Evolutionary conservation across 2,329 filamentous ascomycete genomes (phyloP), one percentile per base, ranked within the genome.

Genomic region (Cordyceps farinosa): DNA sequence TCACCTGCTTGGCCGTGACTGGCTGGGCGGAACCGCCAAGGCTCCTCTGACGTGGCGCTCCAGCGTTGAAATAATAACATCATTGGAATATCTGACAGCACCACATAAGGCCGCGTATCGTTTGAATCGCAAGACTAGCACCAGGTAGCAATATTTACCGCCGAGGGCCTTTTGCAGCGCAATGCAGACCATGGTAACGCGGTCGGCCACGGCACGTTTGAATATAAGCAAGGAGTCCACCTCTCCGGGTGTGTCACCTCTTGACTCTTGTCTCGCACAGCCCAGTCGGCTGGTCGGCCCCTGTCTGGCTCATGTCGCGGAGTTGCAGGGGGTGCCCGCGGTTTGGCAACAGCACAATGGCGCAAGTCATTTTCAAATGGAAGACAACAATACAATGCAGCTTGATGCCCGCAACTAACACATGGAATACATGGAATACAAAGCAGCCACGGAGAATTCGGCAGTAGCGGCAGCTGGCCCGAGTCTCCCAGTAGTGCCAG

Each of bases 31-130:
- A 51, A 52, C 27, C 22, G 57, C 47, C 48, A 52, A 52, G 57
- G 34, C 56, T 42, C 3, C 36, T 60, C 47, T 60, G 57, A 60
- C 57, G 47, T 60, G 57, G 47, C 57, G 47, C 32, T 32, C 22
- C 45, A 42, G 32, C 27, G n/a, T 40, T n/a, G 27, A 30, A 30
- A 15, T 36, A 8, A 8, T 22, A 8, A 53, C 17, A 22, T 45
- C 1, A 13, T 44, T 17, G 40, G 15, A 10, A 44, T 44, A 45
- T 45, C 22, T 32, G 38, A 54, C 22, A 10, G 48, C 48, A n/a
- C 38, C 34, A 40, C 45, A 36, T 8, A 30, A 27, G 36, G 32
- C 32, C 44, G 30, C 42, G 42, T 32, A 47, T 34, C 29, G 11
- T 3, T 40, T 15, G 36, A 10, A 40, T 4, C 11, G 6, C 10